Evolutionary conservation across 75 land plant genomes (phyloP), one percentile per base, ranked within the genome.

Genomic region (Cunninghamia lanceolata): DNA sequence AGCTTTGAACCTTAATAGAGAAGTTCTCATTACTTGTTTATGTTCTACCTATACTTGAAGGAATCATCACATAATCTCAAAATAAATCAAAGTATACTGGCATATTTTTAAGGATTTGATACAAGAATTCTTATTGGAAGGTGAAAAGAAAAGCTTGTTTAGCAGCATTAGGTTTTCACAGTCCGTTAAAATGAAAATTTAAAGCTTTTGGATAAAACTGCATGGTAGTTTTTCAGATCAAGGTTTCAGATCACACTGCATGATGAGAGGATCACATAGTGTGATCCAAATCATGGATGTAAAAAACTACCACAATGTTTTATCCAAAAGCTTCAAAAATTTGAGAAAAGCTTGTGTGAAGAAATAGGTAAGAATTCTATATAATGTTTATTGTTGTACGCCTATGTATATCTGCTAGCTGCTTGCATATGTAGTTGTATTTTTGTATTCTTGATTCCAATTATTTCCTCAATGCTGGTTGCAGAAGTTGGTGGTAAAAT

Each of bases 381-480:
- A 34, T 59, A 19, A 59, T 34, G 34, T 10, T 34, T 71, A 2
- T 32, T 32, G 14, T 25, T 71, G 75, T 71, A 71, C 34, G 16
- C 36, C 34, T 1, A 71, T 71, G 14, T 40, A 21, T 80, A 42
- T 80, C 50, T 80, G 43, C 43, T 39, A 39, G 42, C 39, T 77
- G 43, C 1, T 19, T 39, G 25, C 15, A 43, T 43, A 16, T 45
- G 40, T 45, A 80, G 46, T 80, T 43, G 32, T n/a, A 70, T 36
- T 84, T 52, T 75, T n/a, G 6, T 28, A 42, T 70, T 70, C 43
- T 75, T 80, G n/a, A n/a, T 80, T 80, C 50, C 45, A 80, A 13
- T 45, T 45, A 45, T 25, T 80, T 80, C 82, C 50, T n/a, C 34
- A 10, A 45, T 80, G 30, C 34, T 47, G 46, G 30, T n/a, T 80